Evolutionary conservation across 2,329 filamentous ascomycete species (phyloP), one percentile per base, ranked within the genome.

Genomic region (Colletotrichum lupini): DNA sequence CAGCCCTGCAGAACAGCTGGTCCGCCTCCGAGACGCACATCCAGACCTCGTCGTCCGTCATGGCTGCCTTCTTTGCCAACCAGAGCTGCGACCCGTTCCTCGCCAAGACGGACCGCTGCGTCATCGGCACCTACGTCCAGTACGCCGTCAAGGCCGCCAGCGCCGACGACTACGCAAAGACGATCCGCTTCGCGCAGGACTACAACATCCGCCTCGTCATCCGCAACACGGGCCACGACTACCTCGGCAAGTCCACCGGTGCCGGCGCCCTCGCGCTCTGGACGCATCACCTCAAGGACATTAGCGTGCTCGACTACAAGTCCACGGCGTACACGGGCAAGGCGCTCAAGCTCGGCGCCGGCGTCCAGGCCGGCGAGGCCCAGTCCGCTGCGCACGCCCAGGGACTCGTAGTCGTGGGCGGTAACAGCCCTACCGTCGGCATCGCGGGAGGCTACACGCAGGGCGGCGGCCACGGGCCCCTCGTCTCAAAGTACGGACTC

Each of bases 361-460:
- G 89, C 14, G 82, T 89, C 0, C 81, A 83, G 64, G 86, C 79
- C 0, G 80, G 78, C 12, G 86, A 90, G 57, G 83, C 83, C 0
- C 79, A 85, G 56, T 75, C 76, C 19, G 79, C 81, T 5, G 85
- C 86, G 0, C 72, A 83, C 35, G 74, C 76, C 3, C 53, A 80
- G 37, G 83, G 86, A 19, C 76, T 87, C 1, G 79, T 82, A 1
- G 80, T 87, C 1, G 82, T 90, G 0, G 83, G 82, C 8, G 88
- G 88, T 0, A 82, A 84, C 42, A 88, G 85, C 75, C 80, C 85
- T 1, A 87, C 84, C 0, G 87, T 90, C 5, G 88, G 88, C 4
- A 72, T 88, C 7, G 85, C 86, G 0, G 89, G 89, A 12, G 89
- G 89, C 1, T 91, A 87, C 74, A 84, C 81, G 0, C 85, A 88